phyloP scores from a whole-genome alignment of 2,329 filamentous ascomycete species.

The Pseudogymnoascus destructans region DNA sequence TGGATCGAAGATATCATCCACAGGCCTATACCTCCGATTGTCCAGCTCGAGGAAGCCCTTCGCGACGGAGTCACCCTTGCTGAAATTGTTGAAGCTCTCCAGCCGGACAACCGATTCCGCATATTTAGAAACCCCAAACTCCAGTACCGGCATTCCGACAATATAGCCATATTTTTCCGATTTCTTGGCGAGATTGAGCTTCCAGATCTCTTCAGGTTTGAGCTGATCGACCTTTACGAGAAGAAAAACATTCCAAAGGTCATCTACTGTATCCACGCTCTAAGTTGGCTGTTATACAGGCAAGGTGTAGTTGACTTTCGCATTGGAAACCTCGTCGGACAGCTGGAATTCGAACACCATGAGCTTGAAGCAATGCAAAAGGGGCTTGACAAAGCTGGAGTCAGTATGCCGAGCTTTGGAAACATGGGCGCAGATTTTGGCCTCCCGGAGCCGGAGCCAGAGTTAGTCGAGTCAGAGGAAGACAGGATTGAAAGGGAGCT shows the following conservation, averaged over 20 bases:
- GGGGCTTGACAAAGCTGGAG: slow-evolving; percentile 85
- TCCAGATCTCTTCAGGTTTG: slow-evolving; percentile 91
- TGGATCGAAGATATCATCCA: slow-evolving; percentile 94
- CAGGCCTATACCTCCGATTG: slow-evolving; percentile 75
- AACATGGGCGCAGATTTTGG: slow-evolving; percentile 96
- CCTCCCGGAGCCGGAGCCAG: slow-evolving; percentile 57
- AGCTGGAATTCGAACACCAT: slow-evolving; percentile 94
- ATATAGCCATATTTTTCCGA: slow-evolving; percentile 90
- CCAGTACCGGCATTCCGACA: slow-evolving; percentile 93
- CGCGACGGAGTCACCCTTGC: slow-evolving; percentile 89
- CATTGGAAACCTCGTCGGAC: slow-evolving; percentile 91
- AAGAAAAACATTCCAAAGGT: slow-evolving; percentile 99
- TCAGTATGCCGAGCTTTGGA: slow-evolving; percentile 94
- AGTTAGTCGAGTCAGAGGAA: slow-evolving; percentile 72
- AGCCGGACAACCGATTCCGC: slow-evolving; percentile 59
- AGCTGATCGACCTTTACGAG: slow-evolving; percentile 94
- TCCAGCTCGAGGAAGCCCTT: slow-evolving; percentile 84
- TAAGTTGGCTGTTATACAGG: slow-evolving; percentile 93
- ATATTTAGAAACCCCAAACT: slow-evolving; percentile 80
- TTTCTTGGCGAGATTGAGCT: slow-evolving; percentile 85
- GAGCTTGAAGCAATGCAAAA: slow-evolving; percentile 96
- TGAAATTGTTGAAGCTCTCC: slow-evolving; percentile 81
- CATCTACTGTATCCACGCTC: slow-evolving; percentile 94
- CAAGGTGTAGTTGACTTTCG: slow-evolving; percentile 92
- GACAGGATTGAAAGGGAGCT: slow-evolving; percentile 76